A percentile compares a stretch with the other conserved stretches of the same genome.
Evolutionary conservation across 768 basidiomycete species (phyloP).

Genomic region (Mycena latifolia): DNA sequence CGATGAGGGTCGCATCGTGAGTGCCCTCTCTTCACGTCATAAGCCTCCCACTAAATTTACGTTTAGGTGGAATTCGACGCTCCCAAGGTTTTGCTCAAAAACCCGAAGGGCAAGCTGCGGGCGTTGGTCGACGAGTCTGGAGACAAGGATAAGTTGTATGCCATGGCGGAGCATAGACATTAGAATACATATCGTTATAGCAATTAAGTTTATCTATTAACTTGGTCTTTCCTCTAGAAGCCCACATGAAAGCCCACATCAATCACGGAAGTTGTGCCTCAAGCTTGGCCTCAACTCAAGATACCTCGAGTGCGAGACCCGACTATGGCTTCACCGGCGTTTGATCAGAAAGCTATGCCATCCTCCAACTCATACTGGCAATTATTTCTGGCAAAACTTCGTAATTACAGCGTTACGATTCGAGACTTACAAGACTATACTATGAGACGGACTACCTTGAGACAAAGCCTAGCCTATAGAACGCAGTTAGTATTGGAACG

Average conservation of each 20-base stretch:
- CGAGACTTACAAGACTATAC: no score
- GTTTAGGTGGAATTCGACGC: slow-evolving; percentile 67
- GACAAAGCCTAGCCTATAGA: no score
- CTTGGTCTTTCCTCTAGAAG: background rate
- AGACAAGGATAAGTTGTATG: slow-evolving; percentile 62
- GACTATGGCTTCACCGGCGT: no score
- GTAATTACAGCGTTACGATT: no score
- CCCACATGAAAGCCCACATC: no score
- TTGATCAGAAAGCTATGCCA: no score
- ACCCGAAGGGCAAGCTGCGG: slow-evolving; percentile 63
- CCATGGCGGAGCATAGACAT: slow-evolving; percentile 47
- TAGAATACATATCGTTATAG: background rate
- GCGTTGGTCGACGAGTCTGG: slow-evolving; percentile 69
- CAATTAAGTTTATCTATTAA: background rate
- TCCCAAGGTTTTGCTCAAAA: slow-evolving; percentile 62
- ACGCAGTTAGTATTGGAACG: background rate
- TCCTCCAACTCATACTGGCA: no score
- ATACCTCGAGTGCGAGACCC: no score
- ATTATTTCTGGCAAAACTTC: no score
- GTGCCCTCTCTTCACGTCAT: slow-evolving; percentile 1
- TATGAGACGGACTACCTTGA: background rate
- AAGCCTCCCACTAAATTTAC: slow-evolving; percentile 6
- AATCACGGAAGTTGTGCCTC: no score
- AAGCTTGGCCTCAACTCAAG: no score
- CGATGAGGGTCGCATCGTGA: slow-evolving; percentile 56